Evolutionary conservation across 1,284 basidiomycete species (phyloP).

Genomic region (Puccinia horiana): DNA sequence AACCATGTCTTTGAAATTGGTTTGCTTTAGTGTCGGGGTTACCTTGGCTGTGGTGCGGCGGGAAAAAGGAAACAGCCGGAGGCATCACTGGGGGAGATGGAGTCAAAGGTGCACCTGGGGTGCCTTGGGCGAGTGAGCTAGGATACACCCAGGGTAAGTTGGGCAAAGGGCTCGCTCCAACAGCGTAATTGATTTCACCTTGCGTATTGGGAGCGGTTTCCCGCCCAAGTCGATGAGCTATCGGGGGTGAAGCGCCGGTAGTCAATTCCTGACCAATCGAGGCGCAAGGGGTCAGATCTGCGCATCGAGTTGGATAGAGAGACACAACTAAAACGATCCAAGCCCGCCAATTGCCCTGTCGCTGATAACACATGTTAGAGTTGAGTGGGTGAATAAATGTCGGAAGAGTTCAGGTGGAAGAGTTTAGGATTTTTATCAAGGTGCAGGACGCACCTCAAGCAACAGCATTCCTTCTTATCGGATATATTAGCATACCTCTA

Average conservation of each 20-base stretch:
- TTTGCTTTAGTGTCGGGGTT: not conserved
- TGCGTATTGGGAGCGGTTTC: no score
- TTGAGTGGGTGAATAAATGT: not conserved
- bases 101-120: not conserved
- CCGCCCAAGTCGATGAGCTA: no score
- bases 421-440: not conserved
- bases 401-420: not conserved
- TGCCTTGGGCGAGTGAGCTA: not conserved
- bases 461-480: no score
- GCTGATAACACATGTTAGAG: not conserved
- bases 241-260: not conserved
- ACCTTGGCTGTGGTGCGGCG: not conserved
- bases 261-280: not conserved
- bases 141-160: not conserved
- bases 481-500: no score
- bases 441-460: not conserved
- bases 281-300: not conserved
- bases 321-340: not conserved
- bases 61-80: not conserved
- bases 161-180: not conserved
- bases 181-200: not conserved
- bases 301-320: not conserved
- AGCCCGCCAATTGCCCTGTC: not conserved
- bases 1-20: not conserved
- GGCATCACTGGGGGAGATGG: not conserved